These are phyloP conservation scores for Oryza officinalis DNA, from an alignment of 176 grass and related monocot genomes.

Conservation along the genomic window DNA sequence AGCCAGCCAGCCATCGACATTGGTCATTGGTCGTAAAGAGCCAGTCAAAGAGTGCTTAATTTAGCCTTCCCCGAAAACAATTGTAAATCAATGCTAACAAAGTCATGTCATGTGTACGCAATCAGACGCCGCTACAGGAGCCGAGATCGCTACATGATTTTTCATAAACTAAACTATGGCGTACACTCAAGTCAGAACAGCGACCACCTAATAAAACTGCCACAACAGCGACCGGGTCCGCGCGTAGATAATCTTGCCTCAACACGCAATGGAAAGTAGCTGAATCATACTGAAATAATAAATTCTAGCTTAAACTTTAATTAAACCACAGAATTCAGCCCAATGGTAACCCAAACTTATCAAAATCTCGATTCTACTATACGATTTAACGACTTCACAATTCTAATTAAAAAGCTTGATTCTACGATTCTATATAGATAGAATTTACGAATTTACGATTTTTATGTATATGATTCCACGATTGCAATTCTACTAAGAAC, in stretches of 20 bases:
- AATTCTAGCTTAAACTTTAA: not conserved
- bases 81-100: not conserved
- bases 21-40: not conserved
- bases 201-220: not conserved
- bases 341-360: not conserved
- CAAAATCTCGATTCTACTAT: too few relatives aligned
- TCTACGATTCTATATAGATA: too few relatives aligned
- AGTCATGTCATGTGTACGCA: slow-evolving; percentile 13
- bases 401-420: too few relatives aligned
- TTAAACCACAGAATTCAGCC: not conserved
- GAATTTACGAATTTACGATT: too few relatives aligned
- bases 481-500: too few relatives aligned
- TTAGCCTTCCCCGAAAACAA: not conserved
- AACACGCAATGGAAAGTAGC: not conserved
- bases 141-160: not conserved
- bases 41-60: slow-evolving; percentile 9
- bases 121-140: not conserved
- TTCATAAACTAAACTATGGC: not conserved
- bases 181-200: slow-evolving; percentile 12
- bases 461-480: too few relatives aligned
- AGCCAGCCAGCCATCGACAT: not conserved
- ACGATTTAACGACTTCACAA: too few relatives aligned
- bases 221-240: not conserved
- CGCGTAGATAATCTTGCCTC: not conserved
- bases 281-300: not conserved